phyloP scores from a whole-genome alignment of 306 rosid species.

The Gastrolobium bilobum region DNA sequence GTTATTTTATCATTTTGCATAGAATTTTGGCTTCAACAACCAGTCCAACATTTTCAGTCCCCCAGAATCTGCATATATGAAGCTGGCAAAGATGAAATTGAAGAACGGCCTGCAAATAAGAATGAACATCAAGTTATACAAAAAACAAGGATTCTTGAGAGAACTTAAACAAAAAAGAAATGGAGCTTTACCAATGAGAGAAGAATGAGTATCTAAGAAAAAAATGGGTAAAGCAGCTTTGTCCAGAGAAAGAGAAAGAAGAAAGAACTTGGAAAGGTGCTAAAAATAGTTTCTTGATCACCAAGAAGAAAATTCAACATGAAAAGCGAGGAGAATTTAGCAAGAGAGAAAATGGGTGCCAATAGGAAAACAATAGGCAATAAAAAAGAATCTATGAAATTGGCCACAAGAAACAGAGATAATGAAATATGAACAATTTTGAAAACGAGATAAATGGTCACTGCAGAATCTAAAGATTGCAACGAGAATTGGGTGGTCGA shows the following conservation, averaged over 20 bases:
- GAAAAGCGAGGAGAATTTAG: neutral
- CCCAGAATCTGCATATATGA: neutral
- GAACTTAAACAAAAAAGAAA: slow-evolving; percentile 48
- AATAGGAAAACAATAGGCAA: neutral
- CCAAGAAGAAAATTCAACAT: neutral
- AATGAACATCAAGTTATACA: slow-evolving; percentile 35
- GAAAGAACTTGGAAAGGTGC: slow-evolving; percentile 1
- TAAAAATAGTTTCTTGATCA: neutral
- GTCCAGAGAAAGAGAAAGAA: too few species aligned
- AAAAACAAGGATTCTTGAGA: slow-evolving; percentile 51
- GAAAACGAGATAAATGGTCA: slow-evolving; percentile 25
- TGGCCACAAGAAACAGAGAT: neutral
- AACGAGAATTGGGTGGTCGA: too few species aligned
- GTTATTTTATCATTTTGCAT: slow-evolving; percentile 64
- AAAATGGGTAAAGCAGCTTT: slow-evolving; percentile 16
- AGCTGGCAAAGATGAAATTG: neutral
- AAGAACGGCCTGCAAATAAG: too few species aligned
- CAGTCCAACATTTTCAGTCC: slow-evolving; percentile 63
- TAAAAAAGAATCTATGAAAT: neutral
- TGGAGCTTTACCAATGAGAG: neutral
- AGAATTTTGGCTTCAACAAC: slow-evolving; percentile 63
- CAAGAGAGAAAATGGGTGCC: neutral
- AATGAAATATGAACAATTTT: neutral
- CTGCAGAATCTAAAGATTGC: slow-evolving; percentile 50
- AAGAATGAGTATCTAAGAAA: neutral